Evolutionary conservation across 1,139 yeast species (phyloP).

Genomic region (Taphrina communis): DNA sequence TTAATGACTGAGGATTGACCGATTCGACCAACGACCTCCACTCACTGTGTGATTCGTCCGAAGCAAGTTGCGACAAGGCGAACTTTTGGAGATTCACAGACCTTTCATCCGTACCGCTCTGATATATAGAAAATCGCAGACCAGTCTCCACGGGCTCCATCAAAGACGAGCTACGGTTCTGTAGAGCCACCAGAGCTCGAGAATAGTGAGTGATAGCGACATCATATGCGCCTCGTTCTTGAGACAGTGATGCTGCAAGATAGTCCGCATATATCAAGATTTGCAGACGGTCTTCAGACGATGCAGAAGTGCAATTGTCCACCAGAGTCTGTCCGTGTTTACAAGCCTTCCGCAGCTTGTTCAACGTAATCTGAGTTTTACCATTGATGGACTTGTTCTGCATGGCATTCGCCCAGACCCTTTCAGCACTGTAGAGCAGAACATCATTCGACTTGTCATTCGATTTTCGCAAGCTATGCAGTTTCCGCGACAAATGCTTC

Average conservation of each 20-base stretch:
- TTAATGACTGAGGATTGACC: constrained; percentile 18
- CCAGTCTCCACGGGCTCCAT: constrained; percentile 36
- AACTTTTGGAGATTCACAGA: constrained; percentile 29
- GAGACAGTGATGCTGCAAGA: constrained; percentile 16
- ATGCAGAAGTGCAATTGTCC: not conserved
- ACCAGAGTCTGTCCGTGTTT: constrained; percentile 11
- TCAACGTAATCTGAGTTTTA: constrained; percentile 13
- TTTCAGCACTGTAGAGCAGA: constrained; percentile 32
- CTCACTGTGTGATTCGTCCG: constrained; percentile 9
- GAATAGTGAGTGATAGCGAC: constrained; percentile 25
- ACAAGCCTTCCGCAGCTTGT: constrained; percentile 35
- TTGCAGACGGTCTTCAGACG: constrained; percentile 10
- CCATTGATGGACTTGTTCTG: constrained; percentile 26
- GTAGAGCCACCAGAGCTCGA: constrained; percentile 32
- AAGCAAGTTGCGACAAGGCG: constrained; percentile 23
- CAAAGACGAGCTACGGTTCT: constrained; percentile 22
- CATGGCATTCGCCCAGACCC: constrained; percentile 37
- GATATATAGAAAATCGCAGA: constrained; percentile 21
- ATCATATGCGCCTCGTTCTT: constrained; percentile 25
- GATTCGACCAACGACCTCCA: constrained; percentile 23
- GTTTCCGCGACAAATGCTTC: constrained; percentile 31
- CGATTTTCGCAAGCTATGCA: constrained; percentile 26
- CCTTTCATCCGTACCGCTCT: constrained; percentile 24
- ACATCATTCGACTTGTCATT: constrained; percentile 5
- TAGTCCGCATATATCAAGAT: constrained; percentile 16